Evolutionary conservation across 2,329 filamentous ascomycete species (phyloP).

Genomic region (Sphaerulina musiva): DNA sequence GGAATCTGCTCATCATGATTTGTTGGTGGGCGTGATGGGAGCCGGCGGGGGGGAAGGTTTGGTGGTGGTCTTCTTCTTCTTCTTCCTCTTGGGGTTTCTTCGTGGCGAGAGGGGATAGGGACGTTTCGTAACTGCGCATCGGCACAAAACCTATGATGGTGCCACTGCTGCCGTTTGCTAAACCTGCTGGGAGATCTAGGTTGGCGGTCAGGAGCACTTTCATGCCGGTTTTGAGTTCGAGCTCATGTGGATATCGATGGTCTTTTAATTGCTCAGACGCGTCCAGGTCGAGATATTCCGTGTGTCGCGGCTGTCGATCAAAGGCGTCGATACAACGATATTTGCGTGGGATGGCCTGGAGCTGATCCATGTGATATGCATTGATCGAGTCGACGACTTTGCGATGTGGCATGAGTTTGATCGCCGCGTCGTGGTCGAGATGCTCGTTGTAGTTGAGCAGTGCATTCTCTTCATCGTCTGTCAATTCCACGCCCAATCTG

Average conservation of each 20-base stretch:
- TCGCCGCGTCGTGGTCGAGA: background rate
- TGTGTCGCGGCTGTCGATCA: background rate
- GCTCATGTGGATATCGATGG: constrained; percentile 4
- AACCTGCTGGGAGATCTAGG: constrained; percentile 36
- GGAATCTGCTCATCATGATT: background rate
- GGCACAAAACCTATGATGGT: constrained; percentile 37
- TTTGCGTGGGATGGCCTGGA: background rate
- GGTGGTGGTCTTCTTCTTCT: too few species aligned
- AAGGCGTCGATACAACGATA: constrained; percentile 8
- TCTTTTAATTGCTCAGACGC: background rate
- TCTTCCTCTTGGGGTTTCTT: too few species aligned
- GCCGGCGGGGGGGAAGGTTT: too few species aligned
- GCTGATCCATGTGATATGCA: background rate
- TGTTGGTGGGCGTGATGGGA: too few species aligned
- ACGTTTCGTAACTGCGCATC: background rate
- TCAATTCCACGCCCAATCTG: constrained; percentile 3
- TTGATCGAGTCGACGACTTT: constrained; percentile 1
- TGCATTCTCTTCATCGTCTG: background rate
- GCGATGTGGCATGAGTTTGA: background rate
- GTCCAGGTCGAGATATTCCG: background rate
- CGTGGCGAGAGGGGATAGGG: too few species aligned
- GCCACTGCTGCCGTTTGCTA: constrained; percentile 47
- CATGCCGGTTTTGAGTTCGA: constrained; percentile 14
- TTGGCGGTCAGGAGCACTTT: constrained; percentile 51
- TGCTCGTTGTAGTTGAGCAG: background rate